Conservation (phyloP, 2,329 filamentous ascomycete genomes). For the Ambrosiella cleistominuta region DNA sequence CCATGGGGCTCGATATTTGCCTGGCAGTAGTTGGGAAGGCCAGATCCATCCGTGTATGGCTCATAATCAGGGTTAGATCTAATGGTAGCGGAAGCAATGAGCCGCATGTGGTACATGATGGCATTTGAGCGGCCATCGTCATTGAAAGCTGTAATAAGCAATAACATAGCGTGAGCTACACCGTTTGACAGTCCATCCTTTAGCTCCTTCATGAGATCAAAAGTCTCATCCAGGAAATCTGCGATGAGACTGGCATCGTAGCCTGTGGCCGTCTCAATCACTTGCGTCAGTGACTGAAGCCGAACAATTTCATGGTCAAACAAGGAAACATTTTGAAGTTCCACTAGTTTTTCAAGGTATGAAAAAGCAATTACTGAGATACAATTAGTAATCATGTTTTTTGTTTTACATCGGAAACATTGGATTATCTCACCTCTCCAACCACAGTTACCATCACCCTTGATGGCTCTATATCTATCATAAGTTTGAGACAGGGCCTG, state of each 20-base stretch:
- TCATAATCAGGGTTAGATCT: constrained; percentile 57
- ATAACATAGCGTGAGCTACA: constrained; percentile 18
- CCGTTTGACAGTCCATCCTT: constrained; percentile 29
- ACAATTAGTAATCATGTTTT: constrained; percentile 4
- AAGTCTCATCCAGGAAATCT: constrained; percentile 65
- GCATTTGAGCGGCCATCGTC: constrained; percentile 46
- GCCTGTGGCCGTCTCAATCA: constrained; percentile 54
- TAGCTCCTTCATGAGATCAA: constrained; percentile 48
- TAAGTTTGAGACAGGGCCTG: constrained; percentile 70
- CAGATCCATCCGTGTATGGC: constrained; percentile 48
- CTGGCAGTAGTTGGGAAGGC: constrained; percentile 50
- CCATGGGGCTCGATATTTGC: constrained; percentile 55
- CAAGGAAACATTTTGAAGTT: constrained; percentile 43
- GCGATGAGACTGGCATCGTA: constrained; percentile 55
- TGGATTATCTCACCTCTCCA: constrained; percentile 59
- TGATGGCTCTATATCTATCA: constrained; percentile 70
- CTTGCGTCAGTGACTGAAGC: constrained; percentile 51
- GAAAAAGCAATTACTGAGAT: constrained; percentile 68
- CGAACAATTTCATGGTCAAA: constrained; percentile 55
- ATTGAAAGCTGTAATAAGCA: constrained; percentile 56
- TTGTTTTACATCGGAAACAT: background rate
- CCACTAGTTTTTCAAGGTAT: constrained; percentile 76
- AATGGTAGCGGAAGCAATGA: constrained; percentile 72
- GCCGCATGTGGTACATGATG: constrained; percentile 71
- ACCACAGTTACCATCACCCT: constrained; percentile 89